Evolutionary conservation across 352 stramenopile species (phyloP), one percentile per base, ranked within the genome.

Genomic region (Phytophthora cryptogea): DNA sequence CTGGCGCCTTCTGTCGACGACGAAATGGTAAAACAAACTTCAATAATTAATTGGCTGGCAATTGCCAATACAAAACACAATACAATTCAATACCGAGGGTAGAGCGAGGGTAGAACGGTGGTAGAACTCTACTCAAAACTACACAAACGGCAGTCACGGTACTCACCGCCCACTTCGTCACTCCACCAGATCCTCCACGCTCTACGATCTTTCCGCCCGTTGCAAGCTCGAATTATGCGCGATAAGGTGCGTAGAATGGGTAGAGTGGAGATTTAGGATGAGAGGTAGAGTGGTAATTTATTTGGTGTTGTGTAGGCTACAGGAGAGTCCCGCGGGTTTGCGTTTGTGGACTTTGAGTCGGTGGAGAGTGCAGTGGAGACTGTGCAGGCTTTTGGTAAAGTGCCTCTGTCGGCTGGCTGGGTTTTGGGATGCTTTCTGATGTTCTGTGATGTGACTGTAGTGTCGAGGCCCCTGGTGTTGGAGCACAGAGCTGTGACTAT

Each of bases 281-380:
- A 27, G 46, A 20, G 41, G 32, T 37, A 37, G 17, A 14, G 39
- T 55, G 5, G 9, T 16, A 14, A 26, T 16, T 45, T 36, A 33
- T 53, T 43, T 5, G 50, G 7, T 9, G 28, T 54, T 42, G 16
- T 45, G 6, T 51, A 73, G 79, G 47, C 59, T 11, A 92, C 84
- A 26, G 79, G 82, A 23, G 76, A 89, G 50, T 63, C 74, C 42
- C 81, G 86, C 8, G 86, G 86, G 40, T 92, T 95, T 57, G 86
- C 79, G 5, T 95, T 93, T 42, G 81, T 89, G 27, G 74, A 92
- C 41, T 94, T 95, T 66, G 61, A 68, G 6, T 78, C 59, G 8
- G 59, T 89, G 3, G 74, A 88, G 13, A 70, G 68, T 42, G 83
- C 86, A 5, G 78, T 58, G 23, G 53, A 73, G 51, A 83, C 83